These are phyloP conservation scores for Podospora didyma DNA, from an alignment of 495 filamentous ascomycete genomes.

Conservation along the genomic window DNA sequence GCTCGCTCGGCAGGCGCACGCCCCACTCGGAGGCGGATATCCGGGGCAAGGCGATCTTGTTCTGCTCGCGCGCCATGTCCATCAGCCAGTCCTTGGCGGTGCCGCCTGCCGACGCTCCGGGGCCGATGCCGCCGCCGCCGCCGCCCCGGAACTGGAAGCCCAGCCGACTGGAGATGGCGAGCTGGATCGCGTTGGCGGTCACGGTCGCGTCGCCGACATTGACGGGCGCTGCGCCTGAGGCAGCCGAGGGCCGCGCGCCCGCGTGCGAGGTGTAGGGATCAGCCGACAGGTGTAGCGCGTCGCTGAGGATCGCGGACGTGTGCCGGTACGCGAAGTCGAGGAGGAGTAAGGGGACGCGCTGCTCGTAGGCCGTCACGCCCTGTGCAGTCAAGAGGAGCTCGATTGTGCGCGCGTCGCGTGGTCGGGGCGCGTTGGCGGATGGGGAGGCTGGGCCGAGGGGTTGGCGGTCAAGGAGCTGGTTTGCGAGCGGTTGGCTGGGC, in stretches of 20 bases:
- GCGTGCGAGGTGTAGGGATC: constrained; percentile 59
- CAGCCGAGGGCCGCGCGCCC: constrained; percentile 40
- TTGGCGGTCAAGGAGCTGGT: constrained; percentile 23
- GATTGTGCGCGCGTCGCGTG: constrained; percentile 85
- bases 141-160: constrained; percentile 51
- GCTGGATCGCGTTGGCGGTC: constrained; percentile 42
- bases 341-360: constrained; percentile 88
- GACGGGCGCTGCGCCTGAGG: constrained; percentile 42
- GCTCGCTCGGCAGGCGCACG: constrained; percentile 80
- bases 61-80: constrained; percentile 78
- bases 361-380: constrained; percentile 86
- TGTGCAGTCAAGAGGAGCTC: constrained; percentile 86
- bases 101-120: constrained; percentile 44
- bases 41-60: constrained; percentile 73
- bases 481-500: constrained; percentile 28
- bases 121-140: constrained; percentile 30
- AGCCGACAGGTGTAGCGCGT: constrained; percentile 59
- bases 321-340: constrained; percentile 95
- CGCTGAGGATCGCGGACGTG: constrained; percentile 59
- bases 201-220: constrained; percentile 43
- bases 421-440: constrained; percentile 63
- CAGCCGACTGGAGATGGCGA: constrained; percentile 47
- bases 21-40: constrained; percentile 71
- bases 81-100: constrained; percentile 79
- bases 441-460: constrained; percentile 12